These are phyloP conservation scores for Trichoderma breve DNA, from an alignment of 2,329 filamentous ascomycete species.

Conservation along the genomic window DNA sequence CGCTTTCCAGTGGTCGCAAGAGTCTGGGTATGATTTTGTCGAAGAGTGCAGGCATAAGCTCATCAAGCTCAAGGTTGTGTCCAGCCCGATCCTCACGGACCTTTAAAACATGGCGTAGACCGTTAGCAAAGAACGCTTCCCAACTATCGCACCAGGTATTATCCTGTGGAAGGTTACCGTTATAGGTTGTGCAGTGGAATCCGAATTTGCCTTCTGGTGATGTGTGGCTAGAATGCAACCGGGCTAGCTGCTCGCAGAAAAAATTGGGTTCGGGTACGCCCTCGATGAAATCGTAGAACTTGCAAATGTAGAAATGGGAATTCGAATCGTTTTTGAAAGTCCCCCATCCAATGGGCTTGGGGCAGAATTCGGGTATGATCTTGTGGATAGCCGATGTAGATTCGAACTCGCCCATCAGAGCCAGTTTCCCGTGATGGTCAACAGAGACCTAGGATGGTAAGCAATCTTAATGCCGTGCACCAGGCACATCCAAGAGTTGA, in stretches of 20 bases:
- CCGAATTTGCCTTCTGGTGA: conserved; percentile 39
- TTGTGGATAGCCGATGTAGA: neutral
- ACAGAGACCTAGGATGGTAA: neutral
- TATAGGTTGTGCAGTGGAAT: conserved; percentile 36
- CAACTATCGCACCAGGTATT: conserved; percentile 38
- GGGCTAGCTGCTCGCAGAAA: neutral
- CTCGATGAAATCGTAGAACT: neutral
- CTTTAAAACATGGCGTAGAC: conserved; percentile 30
- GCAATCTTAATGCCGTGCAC: neutral
- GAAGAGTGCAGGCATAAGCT: conserved; percentile 32
- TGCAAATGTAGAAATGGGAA: conserved; percentile 9
- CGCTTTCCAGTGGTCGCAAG: conserved; percentile 41
- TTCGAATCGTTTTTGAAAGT: neutral
- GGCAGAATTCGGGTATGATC: neutral
- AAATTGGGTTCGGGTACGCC: conserved; percentile 4
- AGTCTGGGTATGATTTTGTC: conserved; percentile 46
- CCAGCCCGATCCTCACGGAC: conserved; percentile 32
- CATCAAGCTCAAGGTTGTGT: conserved; percentile 31
- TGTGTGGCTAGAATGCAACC: neutral
- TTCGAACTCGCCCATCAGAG: conserved; percentile 12
- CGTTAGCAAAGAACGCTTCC: conserved; percentile 38
- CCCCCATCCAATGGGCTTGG: neutral
- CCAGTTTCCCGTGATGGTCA: conserved; percentile 7
- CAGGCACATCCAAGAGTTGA: too few relatives aligned
- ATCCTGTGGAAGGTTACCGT: conserved; percentile 32